Evolutionary conservation across 2,329 filamentous ascomycete genomes (phyloP), one percentile per base, ranked within the genome.

Genomic region (Epichloe baconii): DNA sequence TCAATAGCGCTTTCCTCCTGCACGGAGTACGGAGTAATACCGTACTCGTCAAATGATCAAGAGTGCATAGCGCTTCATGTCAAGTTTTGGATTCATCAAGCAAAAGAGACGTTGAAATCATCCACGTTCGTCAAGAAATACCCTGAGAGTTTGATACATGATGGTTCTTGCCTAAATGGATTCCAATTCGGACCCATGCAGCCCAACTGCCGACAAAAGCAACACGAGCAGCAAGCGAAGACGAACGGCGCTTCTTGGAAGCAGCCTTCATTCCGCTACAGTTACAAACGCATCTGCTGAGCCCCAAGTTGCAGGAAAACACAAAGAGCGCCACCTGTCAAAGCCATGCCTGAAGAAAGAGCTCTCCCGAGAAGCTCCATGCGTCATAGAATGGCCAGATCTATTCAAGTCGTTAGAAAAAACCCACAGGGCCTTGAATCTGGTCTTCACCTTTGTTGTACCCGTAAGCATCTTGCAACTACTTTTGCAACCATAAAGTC

Each of bases 371-470:
- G 12, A 21, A 19, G 14, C 7, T 34, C 4, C 7, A 31, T 54
- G 49, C 35, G 54, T 62, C 23, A 67, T 72, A 31, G 68, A 71
- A 47, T 96, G 91, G 89, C 89, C 90, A 0, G 75, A 79, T 1
- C 73, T 77, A 44, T 87, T 97, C 65, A 83, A 80, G 52, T 72
- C 74, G 42, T 75, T 97, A 8, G 81, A 85, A 26, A 82, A 83
- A 64, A 86, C 83, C 0, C 86, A 97, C 64, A 79, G 82, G 54
- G 91, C 93, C 1, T 70, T 98, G 53, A 98, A 95, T 59, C 71
- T 97, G 2, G 88, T 97, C 1, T 95, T 88, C 60, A 97, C 93
- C 0, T 97, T 63, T 95, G 88, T 70, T 93, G 83, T 63, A 91
- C 91, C 1, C 82, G 93, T 44, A 96, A 95, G 64, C 87, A 97